Evolutionary conservation across 495 filamentous ascomycete genomes (phyloP).

Genomic region (Staphylotrichum tortipilum): DNA sequence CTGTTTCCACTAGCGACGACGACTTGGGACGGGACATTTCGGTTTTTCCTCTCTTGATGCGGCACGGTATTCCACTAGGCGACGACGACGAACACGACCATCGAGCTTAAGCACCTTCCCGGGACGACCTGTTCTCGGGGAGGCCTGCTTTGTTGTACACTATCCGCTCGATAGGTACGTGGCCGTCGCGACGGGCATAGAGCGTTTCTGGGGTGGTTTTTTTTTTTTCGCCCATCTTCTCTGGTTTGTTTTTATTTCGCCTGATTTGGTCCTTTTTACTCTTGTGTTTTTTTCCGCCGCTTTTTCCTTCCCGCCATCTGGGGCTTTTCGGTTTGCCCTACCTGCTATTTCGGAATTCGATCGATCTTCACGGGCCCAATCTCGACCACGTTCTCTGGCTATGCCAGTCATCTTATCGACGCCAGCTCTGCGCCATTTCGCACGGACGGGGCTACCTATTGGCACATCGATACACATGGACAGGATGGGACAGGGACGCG

Average conservation of each 20-base stretch:
- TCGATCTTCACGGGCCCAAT: neutral
- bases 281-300: too few species aligned
- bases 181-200: conserved; percentile 17
- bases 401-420: neutral
- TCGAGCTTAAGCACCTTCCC: conserved; percentile 20
- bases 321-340: neutral
- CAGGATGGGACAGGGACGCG: neutral
- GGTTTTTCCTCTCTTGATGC: conserved; percentile 17
- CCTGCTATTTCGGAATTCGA: neutral
- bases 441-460: neutral
- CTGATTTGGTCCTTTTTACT: too few species aligned
- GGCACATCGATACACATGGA: neutral
- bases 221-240: conserved; percentile 4
- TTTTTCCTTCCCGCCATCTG: too few species aligned
- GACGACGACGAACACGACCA: conserved; percentile 14
- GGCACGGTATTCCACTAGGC: conserved; percentile 11
- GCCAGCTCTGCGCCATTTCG: neutral
- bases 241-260: neutral
- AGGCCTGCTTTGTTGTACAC: conserved; percentile 31
- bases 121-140: conserved; percentile 5
- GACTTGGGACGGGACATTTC: conserved; percentile 21
- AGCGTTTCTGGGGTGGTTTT: conserved; percentile 6
- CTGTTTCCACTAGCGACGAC: conserved; percentile 27
- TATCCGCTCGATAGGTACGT: conserved; percentile 25
- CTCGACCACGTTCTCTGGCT: neutral